phyloP scores from a whole-genome alignment of 495 filamentous ascomycete genomes.

The Penicillium cosmopolitanum region DNA sequence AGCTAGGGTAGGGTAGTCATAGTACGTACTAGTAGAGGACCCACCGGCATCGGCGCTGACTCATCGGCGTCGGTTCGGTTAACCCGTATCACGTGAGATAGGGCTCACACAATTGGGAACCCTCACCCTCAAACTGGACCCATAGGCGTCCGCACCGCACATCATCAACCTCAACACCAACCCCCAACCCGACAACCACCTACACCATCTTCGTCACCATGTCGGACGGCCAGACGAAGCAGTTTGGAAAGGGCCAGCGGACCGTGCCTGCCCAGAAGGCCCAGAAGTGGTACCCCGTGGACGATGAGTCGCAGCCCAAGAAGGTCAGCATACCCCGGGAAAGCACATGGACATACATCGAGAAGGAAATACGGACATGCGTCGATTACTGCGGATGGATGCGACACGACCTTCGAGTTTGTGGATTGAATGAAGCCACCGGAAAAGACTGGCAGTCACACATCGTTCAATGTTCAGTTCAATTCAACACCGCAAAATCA shows the following conservation, averaged over 20 bases:
- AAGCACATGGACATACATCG: conserved; percentile 10
- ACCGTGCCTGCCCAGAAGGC: conserved; percentile 90
- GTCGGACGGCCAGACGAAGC: conserved; percentile 83
- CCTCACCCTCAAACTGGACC: conserved; percentile 29
- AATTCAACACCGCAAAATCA: conserved; percentile 10
- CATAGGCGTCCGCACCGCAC: conserved; percentile 33
- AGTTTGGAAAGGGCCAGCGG: conserved; percentile 96
- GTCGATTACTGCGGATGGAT: conserved; percentile 32
- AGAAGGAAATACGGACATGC: conserved; percentile 29
- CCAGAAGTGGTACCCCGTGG: conserved; percentile 98
- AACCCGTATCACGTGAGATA: conserved; percentile 34
- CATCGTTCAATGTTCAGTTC: not conserved
- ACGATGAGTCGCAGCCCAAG: conserved; percentile 87
- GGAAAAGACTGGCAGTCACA: not conserved
- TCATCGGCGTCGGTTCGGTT: conserved; percentile 25
- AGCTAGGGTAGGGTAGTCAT: not conserved
- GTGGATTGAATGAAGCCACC: conserved; percentile 10
- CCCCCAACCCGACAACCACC: conserved; percentile 53
- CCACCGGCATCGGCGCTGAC: conserved; percentile 10
- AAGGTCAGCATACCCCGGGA: conserved; percentile 69
- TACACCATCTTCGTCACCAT: conserved; percentile 59
- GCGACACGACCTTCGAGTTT: conserved; percentile 34
- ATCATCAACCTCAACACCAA: conserved; percentile 49
- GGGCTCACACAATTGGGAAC: conserved; percentile 29
- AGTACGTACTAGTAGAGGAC: not conserved